phyloP scores from a whole-genome alignment of 1,139 yeast species.

The Candida pseudoviswanathii region DNA sequence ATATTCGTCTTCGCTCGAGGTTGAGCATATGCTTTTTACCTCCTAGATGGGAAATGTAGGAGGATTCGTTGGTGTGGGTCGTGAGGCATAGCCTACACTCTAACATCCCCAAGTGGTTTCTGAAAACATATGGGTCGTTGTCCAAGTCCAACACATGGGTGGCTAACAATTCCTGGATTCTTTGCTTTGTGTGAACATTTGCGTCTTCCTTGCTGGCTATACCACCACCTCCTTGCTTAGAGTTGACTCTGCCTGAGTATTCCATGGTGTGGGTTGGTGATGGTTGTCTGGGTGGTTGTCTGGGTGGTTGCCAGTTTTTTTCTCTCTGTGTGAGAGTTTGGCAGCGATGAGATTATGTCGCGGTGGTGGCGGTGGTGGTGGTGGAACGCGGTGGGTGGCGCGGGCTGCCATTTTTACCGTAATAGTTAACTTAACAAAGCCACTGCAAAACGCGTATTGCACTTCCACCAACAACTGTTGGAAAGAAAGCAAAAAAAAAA shows the following conservation, averaged over 20 bases:
- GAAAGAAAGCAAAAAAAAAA: background rate
- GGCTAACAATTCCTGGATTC: conserved; percentile 65
- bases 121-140: conserved; percentile 75
- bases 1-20: conserved; percentile 57
- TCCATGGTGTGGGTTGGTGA: conserved; percentile 34
- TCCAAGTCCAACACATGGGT: conserved; percentile 64
- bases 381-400: too few species aligned
- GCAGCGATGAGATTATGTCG: too few species aligned
- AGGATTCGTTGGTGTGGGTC: conserved; percentile 71
- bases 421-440: too few species aligned
- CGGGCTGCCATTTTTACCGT: too few species aligned
- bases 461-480: background rate
- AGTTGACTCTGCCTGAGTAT: conserved; percentile 46
- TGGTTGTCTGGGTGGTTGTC: background rate
- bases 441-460: background rate
- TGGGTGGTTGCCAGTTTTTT: background rate
- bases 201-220: conserved; percentile 70
- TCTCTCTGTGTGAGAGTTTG: background rate
- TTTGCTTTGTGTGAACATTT: conserved; percentile 63
- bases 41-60: conserved; percentile 77
- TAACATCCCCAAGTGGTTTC: conserved; percentile 70
- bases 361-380: too few species aligned
- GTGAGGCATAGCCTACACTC: conserved; percentile 82
- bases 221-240: conserved; percentile 64
- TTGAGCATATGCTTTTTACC: conserved; percentile 77